Conservation (phyloP, 768 basidiomycete species). For the Multifurca ochricompacta region DNA sequence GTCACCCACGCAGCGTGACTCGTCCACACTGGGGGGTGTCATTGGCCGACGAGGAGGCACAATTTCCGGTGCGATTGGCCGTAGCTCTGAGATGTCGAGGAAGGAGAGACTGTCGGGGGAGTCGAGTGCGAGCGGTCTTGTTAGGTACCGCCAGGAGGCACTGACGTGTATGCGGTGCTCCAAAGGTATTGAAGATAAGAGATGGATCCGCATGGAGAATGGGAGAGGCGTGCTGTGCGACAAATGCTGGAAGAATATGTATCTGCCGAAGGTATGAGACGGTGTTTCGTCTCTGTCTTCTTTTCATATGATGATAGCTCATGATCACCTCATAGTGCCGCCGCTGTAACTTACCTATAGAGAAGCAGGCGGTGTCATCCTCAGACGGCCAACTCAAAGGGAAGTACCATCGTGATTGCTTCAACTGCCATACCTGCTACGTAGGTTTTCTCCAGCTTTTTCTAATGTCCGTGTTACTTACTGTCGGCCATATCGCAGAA, state of each 20-base stretch:
- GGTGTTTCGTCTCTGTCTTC: background rate
- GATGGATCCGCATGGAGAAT: constrained; percentile 76
- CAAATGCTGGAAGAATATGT: constrained; percentile 92
- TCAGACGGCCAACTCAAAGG: constrained; percentile 93
- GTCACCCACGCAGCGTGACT: constrained; percentile 34
- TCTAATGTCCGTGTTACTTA: constrained; percentile 2
- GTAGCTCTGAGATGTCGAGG: constrained; percentile 15
- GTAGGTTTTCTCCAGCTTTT: constrained; percentile 33
- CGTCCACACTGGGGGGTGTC: constrained; percentile 23
- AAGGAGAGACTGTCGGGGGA: constrained; percentile 26
- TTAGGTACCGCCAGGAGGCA: constrained; percentile 6
- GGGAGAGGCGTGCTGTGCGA: constrained; percentile 71
- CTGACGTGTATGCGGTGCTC: constrained; percentile 58
- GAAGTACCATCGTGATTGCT: constrained; percentile 90
- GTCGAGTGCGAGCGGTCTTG: constrained; percentile 6
- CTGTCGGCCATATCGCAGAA: constrained; percentile 35
- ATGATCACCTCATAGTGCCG: constrained; percentile 52
- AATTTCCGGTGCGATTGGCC: constrained; percentile 28
- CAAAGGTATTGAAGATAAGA: constrained; percentile 63
- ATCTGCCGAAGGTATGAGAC: constrained; percentile 64
- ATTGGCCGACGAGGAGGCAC: constrained; percentile 21
- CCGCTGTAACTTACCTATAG: constrained; percentile 78
- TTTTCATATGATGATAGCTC: no score
- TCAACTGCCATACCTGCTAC: constrained; percentile 79
- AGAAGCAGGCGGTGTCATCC: constrained; percentile 85